phyloP scores from a whole-genome alignment of 1,284 basidiomycete species.

The Tilletia setariae region DNA sequence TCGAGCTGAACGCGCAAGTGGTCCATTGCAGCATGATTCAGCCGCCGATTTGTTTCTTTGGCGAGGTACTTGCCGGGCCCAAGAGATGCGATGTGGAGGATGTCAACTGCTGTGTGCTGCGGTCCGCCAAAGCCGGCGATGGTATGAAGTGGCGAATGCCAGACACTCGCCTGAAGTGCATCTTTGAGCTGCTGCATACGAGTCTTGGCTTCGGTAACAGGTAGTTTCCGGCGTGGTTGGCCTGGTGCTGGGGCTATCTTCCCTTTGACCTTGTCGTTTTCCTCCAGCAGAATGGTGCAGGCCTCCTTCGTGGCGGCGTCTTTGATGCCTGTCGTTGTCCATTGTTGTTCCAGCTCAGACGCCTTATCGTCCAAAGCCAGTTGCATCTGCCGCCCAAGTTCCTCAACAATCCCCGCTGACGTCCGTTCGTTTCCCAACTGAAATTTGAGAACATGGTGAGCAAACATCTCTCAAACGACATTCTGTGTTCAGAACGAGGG shows the following conservation, averaged over 20 bases:
- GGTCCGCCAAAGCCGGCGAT: not conserved
- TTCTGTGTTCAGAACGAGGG: not conserved
- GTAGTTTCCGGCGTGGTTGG: not conserved
- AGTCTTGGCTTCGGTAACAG: not conserved
- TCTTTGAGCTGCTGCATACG: not conserved
- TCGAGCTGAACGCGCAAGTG: not conserved
- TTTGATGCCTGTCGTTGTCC: not conserved
- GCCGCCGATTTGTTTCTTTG: not conserved
- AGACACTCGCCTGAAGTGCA: not conserved
- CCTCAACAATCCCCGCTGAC: not conserved
- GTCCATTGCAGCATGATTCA: not conserved
- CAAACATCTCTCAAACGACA: not conserved
- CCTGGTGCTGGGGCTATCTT: not conserved
- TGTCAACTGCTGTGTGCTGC: not conserved
- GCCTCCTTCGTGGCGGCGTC: not conserved
- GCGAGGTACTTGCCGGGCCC: not conserved
- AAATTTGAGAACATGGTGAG: not conserved
- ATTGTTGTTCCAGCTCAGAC: not conserved
- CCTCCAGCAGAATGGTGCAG: not conserved
- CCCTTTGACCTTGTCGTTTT: not conserved
- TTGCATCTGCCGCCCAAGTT: not conserved
- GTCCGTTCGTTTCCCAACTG: not conserved
- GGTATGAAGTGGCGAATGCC: not conserved
- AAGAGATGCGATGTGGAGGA: not conserved
- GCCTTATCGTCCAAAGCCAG: not conserved